Base-by-base conservation (phyloP, 805 yeast genomes). In the Metschnikowia arizonensis region DNA sequence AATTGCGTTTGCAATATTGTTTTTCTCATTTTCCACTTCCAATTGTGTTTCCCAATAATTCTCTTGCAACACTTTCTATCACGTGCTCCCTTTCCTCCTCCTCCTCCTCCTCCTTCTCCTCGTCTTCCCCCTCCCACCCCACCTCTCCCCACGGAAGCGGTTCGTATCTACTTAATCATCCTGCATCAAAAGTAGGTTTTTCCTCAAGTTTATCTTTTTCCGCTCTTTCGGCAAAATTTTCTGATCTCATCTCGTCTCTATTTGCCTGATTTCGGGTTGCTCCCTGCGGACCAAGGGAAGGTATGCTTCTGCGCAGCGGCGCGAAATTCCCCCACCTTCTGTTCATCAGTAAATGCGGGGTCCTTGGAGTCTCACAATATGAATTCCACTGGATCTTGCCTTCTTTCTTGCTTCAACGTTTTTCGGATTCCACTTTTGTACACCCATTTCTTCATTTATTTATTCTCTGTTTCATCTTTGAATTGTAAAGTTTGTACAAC, bases 341-440 rank as follows among this genome's bases (percentile, higher is more conserved):
- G 33, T 37, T 28, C 33, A 37, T 37, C 40, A 28, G 40, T 3
- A 29, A 37, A 37, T 37, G 40, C 40, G 40, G 40, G 40, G 40
- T 37, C 33, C 25, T 9, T 5, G 5, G 24, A 37, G 12, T 5
- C 32, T 32, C 24, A 18, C 34, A 32, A 32, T 32, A 12, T 11
- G 10, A 19, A 15, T 12, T n/a, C 34, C 34, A 4, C 34, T 11
- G 14, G 15, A 11, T 14, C 23, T 10, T 32, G 34, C n/a, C 24
- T 12, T 18, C 9, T 12, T 32, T 32, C 33, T 18, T 18, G 36
- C 26, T 21, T n/a, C 3, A 6, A 12, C 3, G 40, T 17, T 36
- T 26, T 25, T 6, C 7, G 7, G 17, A 2, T 10, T 28, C 5
- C 11, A 6, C 8, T 5, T 14, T 9, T 12, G 11, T 36, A 25